Percentiles rank a stretch among this genome's conserved stretches.
Conservation (phyloP, 768 basidiomycete genomes). For the Infundibulicybe gibba region DNA sequence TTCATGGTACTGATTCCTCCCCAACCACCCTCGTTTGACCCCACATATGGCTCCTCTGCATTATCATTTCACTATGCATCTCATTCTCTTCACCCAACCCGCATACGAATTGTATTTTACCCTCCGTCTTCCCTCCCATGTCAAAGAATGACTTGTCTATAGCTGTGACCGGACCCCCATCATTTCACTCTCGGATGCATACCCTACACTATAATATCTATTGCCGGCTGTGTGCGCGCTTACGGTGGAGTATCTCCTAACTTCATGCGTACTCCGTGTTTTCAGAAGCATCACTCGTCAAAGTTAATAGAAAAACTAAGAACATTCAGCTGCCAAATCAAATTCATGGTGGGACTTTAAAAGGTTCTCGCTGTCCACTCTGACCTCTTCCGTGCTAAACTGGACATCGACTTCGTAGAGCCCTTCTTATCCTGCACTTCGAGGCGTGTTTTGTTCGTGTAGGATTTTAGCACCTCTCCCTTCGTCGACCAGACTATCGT, state of each 20-base stretch:
- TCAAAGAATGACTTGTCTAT: too few relatives aligned
- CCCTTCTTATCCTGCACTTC: constrained; percentile 33
- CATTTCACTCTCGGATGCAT: constrained; percentile 1
- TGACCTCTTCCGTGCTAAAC: constrained; percentile 57
- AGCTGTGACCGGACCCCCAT: too few relatives aligned
- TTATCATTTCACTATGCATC: too few relatives aligned
- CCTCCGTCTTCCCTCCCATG: too few relatives aligned
- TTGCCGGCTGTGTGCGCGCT: background rate
- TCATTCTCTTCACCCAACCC: too few relatives aligned
- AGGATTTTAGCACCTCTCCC: constrained; percentile 35
- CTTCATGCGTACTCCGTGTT: too few relatives aligned
- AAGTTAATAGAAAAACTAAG: background rate
- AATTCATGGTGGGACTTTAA: constrained; percentile 11
- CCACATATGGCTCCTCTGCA: too few relatives aligned
- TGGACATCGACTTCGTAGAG: constrained; percentile 42
- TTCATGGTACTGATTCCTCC: too few relatives aligned
- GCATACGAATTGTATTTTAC: too few relatives aligned
- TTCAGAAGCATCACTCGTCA: too few relatives aligned
- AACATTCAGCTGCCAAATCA: too few relatives aligned
- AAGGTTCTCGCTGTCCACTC: constrained; percentile 34
- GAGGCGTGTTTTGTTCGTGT: constrained; percentile 50
- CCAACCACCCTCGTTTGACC: too few relatives aligned
- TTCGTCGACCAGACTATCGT: constrained; percentile 54
- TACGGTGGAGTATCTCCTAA: background rate
- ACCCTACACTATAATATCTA: constrained; percentile 9